These are phyloP conservation scores for Pezizomycotina sp. DNA, from an alignment of 2,329 filamentous ascomycete species.

Conservation along the genomic window DNA sequence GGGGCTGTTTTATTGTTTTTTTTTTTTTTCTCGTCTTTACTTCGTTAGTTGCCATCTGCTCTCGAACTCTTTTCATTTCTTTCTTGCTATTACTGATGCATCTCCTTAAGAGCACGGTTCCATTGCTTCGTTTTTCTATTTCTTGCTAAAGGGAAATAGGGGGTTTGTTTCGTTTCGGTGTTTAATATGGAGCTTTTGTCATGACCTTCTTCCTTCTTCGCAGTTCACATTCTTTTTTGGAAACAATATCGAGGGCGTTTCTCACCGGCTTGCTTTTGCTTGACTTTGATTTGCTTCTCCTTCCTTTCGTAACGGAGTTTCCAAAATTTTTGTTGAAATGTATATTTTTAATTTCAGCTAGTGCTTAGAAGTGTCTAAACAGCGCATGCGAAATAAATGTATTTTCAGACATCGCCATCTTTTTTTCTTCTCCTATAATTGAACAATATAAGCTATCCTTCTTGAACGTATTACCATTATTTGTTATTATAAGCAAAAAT, in stretches of 20 bases:
- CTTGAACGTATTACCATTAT: not conserved
- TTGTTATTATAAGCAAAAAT: too few relatives aligned
- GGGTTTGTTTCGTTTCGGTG: not conserved
- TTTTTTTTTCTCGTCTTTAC: too few relatives aligned
- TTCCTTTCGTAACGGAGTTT: not conserved
- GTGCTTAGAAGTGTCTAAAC: not conserved
- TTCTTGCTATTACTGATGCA: slow-evolving; percentile 1
- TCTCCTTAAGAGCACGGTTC: not conserved
- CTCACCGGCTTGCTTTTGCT: not conserved
- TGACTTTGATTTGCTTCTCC: not conserved
- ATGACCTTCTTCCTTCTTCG: not conserved
- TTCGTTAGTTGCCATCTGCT: too few relatives aligned
- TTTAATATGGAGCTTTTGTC: not conserved
- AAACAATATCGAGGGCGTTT: too few relatives aligned
- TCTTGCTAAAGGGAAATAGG: not conserved
- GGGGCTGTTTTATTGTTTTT: too few relatives aligned
- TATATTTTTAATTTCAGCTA: not conserved
- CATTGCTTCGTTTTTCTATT: not conserved
- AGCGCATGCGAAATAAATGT: not conserved
- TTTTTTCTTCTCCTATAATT: slow-evolving; percentile 1
- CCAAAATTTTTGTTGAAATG: not conserved
- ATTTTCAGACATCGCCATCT: slow-evolving; percentile 1
- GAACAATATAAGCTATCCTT: not conserved
- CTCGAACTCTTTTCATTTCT: too few relatives aligned
- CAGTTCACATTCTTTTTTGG: not conserved